phyloP scores from a whole-genome alignment of 352 stramenopile genomes.

The Pythium folliculosum region DNA sequence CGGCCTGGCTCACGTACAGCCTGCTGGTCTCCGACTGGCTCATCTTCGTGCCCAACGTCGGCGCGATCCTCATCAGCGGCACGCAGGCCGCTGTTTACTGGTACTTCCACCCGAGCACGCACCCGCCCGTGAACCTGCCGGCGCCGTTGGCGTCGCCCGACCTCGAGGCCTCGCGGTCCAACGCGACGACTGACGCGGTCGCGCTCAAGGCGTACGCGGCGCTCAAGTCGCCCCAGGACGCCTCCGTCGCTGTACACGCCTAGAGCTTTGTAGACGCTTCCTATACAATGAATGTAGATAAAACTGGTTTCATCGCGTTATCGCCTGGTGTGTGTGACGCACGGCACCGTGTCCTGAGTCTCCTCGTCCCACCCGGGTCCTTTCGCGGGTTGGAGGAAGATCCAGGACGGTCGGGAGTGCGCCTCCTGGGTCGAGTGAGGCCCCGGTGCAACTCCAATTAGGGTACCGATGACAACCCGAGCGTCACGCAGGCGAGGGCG shows the following conservation, averaged over 20 bases:
- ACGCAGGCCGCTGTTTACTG: slow-evolving; percentile 42
- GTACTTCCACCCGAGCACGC: slow-evolving; percentile 39
- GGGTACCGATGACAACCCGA: no score
- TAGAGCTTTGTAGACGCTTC: background rate
- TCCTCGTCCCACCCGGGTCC: no score
- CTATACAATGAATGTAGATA: no score
- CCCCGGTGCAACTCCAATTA: no score
- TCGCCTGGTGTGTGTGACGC: no score
- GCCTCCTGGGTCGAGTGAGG: no score
- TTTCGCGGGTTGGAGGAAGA: no score
- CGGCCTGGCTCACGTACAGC: slow-evolving; percentile 50
- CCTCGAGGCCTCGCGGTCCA: background rate
- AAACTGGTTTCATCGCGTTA: no score
- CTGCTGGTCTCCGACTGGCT: slow-evolving; percentile 48
- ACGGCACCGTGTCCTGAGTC: no score
- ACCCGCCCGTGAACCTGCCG: background rate
- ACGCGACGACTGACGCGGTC: background rate
- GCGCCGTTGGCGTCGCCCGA: background rate
- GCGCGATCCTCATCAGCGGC: slow-evolving; percentile 40
- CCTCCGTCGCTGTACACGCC: background rate
- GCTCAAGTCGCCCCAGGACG: background rate
- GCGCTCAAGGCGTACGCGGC: background rate
- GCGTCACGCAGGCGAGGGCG: no score
- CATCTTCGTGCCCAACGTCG: slow-evolving; percentile 50
- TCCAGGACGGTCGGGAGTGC: no score